Percentiles rank a stretch among this genome's conserved stretches.
These are phyloP conservation scores for Plenodomus tracheiphilus DNA, from an alignment of 2,329 filamentous ascomycete species.

Conservation along the genomic window DNA sequence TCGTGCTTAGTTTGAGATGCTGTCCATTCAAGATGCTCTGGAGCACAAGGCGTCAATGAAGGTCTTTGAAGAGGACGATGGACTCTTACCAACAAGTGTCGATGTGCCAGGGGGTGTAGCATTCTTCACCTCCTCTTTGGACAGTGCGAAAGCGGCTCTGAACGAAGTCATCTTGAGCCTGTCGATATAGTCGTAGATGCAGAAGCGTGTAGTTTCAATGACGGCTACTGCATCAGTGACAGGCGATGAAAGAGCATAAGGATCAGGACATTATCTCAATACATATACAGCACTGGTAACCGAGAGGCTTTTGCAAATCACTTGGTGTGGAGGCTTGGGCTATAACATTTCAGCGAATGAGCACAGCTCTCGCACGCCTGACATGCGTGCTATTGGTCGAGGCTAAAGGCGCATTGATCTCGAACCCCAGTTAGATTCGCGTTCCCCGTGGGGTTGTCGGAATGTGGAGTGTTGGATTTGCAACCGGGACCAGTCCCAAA, in stretches of 20 bases:
- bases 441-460: constrained; percentile 18
- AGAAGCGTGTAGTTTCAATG: background rate
- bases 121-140: constrained; percentile 45
- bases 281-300: constrained; percentile 1
- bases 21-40: constrained; percentile 35
- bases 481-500: constrained; percentile 2
- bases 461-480: constrained; percentile 13
- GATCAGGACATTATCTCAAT: background rate
- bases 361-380: background rate
- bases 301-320: background rate
- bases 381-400: constrained; percentile 2
- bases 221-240: background rate
- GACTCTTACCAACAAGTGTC: constrained; percentile 42
- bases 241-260: background rate
- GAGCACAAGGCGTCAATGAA: constrained; percentile 2
- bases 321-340: background rate
- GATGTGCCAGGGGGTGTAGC: constrained; percentile 47
- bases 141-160: constrained; percentile 42
- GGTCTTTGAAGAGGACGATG: background rate
- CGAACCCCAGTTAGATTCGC: constrained; percentile 4
- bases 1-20: constrained; percentile 37
- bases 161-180: constrained; percentile 36
- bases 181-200: background rate
- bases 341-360: constrained; percentile 6
- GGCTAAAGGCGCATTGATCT: constrained; percentile 8